phyloP scores from a whole-genome alignment of 352 stramenopile species.

The Peronospora tabacina region DNA sequence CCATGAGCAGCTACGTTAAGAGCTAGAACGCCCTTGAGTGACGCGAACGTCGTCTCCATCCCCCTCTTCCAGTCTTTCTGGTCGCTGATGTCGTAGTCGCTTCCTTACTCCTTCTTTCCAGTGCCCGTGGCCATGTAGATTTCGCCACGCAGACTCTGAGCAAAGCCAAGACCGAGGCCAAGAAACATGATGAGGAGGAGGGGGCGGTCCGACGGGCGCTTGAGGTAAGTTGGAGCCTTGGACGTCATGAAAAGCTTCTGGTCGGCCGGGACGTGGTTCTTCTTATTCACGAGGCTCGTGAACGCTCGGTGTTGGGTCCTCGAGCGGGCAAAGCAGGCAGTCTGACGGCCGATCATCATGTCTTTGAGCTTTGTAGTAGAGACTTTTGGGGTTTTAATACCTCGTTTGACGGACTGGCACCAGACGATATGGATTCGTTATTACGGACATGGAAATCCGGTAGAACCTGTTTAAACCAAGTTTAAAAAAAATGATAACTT shows the following conservation, averaged over 20 bases:
- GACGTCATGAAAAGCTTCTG: conserved; percentile 59
- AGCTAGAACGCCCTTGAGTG: no score
- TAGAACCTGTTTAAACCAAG: no score
- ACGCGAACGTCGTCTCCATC: neutral
- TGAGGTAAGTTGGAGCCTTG: conserved; percentile 14
- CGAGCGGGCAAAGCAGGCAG: conserved; percentile 27
- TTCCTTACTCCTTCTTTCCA: conserved; percentile 62
- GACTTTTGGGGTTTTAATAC: neutral
- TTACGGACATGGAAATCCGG: no score
- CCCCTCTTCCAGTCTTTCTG: conserved; percentile 1
- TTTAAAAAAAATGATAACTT: no score
- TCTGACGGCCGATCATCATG: conserved; percentile 55
- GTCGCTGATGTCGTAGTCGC: neutral
- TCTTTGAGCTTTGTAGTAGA: conserved; percentile 13
- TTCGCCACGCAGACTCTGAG: conserved; percentile 57
- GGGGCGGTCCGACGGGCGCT: conserved; percentile 45
- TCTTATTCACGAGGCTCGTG: conserved; percentile 62
- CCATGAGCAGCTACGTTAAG: neutral
- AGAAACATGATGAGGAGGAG: conserved; percentile 35
- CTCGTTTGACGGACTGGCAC: no score
- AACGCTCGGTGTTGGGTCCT: conserved; percentile 36
- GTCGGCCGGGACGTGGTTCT: conserved; percentile 46
- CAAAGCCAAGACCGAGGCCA: conserved; percentile 44
- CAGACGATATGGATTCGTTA: no score
- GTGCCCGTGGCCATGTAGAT: conserved; percentile 59